Percentiles rank a stretch among this genome's conserved stretches.
Evolutionary conservation across 192 early-diverging fungal genomes (phyloP).

Genomic region (Coemansia reversa): DNA sequence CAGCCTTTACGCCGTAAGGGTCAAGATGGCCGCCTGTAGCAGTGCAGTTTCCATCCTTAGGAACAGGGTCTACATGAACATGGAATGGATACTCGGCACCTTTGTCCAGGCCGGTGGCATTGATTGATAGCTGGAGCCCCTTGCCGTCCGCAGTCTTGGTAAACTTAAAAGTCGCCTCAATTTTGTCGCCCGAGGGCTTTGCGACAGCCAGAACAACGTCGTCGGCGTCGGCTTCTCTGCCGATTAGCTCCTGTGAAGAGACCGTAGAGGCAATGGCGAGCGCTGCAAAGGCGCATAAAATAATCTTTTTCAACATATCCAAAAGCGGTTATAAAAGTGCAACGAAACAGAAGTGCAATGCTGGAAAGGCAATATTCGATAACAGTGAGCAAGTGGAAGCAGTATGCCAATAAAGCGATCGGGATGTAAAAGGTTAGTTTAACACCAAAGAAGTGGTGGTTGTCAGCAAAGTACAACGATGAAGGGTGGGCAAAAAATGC

Average conservation of each 20-base stretch:
- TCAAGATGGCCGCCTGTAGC: conserved; percentile 52
- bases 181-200: conserved; percentile 11
- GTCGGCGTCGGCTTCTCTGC: background rate
- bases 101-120: conserved; percentile 28
- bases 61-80: conserved; percentile 43
- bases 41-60: conserved; percentile 50
- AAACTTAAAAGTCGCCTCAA: conserved; percentile 26
- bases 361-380: background rate
- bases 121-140: conserved; percentile 33
- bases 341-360: background rate
- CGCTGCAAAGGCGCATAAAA: conserved; percentile 17
- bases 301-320: conserved; percentile 23
- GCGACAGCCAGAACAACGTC: conserved; percentile 18
- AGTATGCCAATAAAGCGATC: background rate
- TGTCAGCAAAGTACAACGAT: too few species aligned
- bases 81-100: conserved; percentile 44
- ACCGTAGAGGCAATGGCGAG: conserved; percentile 6
- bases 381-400: background rate
- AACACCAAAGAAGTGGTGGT: too few species aligned
- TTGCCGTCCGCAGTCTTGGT: conserved; percentile 4
- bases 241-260: background rate
- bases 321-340: background rate
- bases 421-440: too few species aligned
- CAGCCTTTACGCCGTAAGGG: conserved; percentile 25
- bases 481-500: too few species aligned